phyloP scores from a whole-genome alignment of 345 rosid genomes.

The Crucihimalaya himalaica region DNA sequence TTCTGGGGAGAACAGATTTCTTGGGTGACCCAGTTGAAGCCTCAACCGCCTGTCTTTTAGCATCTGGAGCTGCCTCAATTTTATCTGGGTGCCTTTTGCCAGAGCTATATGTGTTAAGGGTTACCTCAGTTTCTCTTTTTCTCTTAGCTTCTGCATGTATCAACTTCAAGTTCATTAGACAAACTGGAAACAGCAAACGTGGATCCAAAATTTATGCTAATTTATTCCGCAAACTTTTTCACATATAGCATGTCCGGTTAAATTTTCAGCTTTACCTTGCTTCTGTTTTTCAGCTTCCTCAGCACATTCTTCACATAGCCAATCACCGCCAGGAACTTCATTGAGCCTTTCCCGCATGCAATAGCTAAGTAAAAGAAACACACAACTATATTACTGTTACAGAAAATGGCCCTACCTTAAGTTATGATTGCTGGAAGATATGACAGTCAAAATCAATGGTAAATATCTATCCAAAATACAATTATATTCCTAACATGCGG shows the following conservation, averaged over 20 bases:
- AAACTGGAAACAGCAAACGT: constrained; percentile 19
- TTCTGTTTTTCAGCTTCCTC: constrained; percentile 71
- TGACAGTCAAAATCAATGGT: neutral
- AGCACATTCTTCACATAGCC: constrained; percentile 97
- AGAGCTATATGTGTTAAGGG: constrained; percentile 41
- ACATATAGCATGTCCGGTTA: neutral
- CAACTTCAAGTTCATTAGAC: constrained; percentile 38
- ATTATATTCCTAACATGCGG: neutral
- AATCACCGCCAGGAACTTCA: constrained; percentile 83
- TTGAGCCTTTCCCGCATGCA: constrained; percentile 93
- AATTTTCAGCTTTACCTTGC: constrained; percentile 55
- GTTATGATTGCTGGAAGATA: constrained; percentile 16
- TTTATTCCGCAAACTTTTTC: constrained; percentile 3
- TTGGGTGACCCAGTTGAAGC: constrained; percentile 62
- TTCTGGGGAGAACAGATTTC: constrained; percentile 52
- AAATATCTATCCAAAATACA: neutral
- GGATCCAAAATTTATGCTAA: neutral
- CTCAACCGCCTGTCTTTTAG: constrained; percentile 68
- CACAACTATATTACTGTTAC: constrained; percentile 16
- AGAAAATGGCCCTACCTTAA: constrained; percentile 7
- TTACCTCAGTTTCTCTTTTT: constrained; percentile 45
- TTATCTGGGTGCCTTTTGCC: constrained; percentile 66
- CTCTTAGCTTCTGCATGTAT: constrained; percentile 58
- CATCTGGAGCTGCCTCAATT: constrained; percentile 47
- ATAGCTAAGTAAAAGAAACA: constrained; percentile 60